Percentiles rank a stretch among this genome's conserved stretches.
Evolutionary conservation across 2,329 filamentous ascomycete genomes (phyloP).

Genomic region (Pseudofabraea citricarpa): DNA sequence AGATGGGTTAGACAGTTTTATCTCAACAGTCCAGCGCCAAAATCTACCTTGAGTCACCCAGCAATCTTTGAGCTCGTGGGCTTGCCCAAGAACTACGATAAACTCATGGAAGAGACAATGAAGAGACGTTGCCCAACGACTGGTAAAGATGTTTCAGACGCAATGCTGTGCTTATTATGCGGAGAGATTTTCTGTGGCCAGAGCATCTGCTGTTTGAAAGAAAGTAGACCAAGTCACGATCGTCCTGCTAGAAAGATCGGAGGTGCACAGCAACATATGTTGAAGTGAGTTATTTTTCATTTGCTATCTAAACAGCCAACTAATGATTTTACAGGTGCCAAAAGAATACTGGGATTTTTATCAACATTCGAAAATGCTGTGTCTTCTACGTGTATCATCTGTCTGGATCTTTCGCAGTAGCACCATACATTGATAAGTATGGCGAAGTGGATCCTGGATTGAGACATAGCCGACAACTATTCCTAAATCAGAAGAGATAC

Average conservation of each 20-base stretch:
- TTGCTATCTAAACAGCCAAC: not conserved
- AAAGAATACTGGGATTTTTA: constrained; percentile 84
- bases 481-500: constrained; percentile 89
- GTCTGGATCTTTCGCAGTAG: constrained; percentile 78
- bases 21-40: not conserved
- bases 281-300: constrained; percentile 55
- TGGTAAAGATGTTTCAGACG: constrained; percentile 86
- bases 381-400: constrained; percentile 79
- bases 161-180: constrained; percentile 89
- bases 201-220: constrained; percentile 80
- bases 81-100: constrained; percentile 86
- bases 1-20: constrained; percentile 61
- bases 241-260: constrained; percentile 52
- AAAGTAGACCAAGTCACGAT: constrained; percentile 32
- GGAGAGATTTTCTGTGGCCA: constrained; percentile 97
- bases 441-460: constrained; percentile 94
- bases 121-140: constrained; percentile 79
- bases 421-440: constrained; percentile 93
- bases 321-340: constrained; percentile 60
- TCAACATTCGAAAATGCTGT: constrained; percentile 95
- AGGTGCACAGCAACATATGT: constrained; percentile 86
- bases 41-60: constrained; percentile 63
- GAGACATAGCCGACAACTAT: constrained; percentile 80
- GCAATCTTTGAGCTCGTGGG: constrained; percentile 92
- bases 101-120: constrained; percentile 86